These are phyloP conservation scores for Penicillium sp. DNA, from an alignment of 2,329 filamentous ascomycete species.

Conservation along the genomic window DNA sequence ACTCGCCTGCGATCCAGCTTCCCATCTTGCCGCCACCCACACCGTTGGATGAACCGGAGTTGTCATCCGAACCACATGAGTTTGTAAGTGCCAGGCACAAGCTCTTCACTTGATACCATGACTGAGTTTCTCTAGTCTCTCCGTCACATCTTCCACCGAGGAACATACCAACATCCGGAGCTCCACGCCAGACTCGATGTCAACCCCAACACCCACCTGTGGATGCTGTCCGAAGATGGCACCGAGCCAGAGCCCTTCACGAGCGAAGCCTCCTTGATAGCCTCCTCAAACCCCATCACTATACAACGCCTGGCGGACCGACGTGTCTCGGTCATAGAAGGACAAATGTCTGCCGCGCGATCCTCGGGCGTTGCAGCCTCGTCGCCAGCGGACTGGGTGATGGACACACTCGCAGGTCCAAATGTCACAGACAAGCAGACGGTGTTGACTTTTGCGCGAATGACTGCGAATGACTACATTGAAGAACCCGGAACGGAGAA, in stretches of 20 bases:
- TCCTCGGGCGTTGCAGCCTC: conserved; percentile 68
- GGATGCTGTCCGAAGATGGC: conserved; percentile 43
- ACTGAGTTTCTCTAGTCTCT: conserved; percentile 48
- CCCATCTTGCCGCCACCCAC: conserved; percentile 38
- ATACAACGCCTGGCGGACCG: conserved; percentile 85
- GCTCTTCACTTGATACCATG: neutral
- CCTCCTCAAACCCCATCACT: conserved; percentile 64
- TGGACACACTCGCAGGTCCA: conserved; percentile 76
- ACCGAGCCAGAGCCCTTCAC: conserved; percentile 43
- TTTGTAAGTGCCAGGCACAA: conserved; percentile 35
- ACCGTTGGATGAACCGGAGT: conserved; percentile 26
- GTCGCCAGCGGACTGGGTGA: conserved; percentile 75
- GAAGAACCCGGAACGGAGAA: conserved; percentile 69
- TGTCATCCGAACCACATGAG: conserved; percentile 31
- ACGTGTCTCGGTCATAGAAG: conserved; percentile 73
- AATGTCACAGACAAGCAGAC: conserved; percentile 85
- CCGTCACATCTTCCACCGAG: conserved; percentile 91
- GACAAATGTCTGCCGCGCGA: conserved; percentile 72
- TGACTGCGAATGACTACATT: conserved; percentile 89
- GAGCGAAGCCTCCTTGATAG: conserved; percentile 56
- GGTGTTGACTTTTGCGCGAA: conserved; percentile 78
- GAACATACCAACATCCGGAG: conserved; percentile 73
- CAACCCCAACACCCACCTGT: conserved; percentile 58
- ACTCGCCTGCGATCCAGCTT: conserved; percentile 23
- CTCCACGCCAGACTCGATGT: conserved; percentile 79